Base-by-base conservation (phyloP, 1,139 yeast genomes). In the Suhomyces coccinellae region DNA sequence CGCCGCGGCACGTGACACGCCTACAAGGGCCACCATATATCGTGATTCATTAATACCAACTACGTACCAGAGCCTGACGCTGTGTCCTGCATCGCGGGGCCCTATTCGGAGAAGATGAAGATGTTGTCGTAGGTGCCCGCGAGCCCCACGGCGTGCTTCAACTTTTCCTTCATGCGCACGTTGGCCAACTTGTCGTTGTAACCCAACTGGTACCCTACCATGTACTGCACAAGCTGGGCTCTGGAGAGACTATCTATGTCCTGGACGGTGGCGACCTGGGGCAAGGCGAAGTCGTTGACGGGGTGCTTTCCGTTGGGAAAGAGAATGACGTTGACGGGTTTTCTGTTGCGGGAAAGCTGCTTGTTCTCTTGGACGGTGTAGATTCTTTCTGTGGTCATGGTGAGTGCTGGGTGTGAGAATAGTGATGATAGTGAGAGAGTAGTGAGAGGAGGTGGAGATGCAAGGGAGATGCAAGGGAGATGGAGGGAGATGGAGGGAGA, bases 101-200 rank as follows among this genome's bases (percentile, higher is more conserved):
- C 27, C 31, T 36, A 36, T 35, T 46, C 47, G 5, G 26, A 30
- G 15, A 46, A 46, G 34, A 46, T 46, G 13, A 44, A 46, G 6
- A 46, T 46, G 32, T 46, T 46, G 17, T 46, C 49, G 35, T 38
- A 46, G 20, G 44, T 44, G 8, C 49, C 49, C 9, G 41, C 49
- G 27, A 46, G 38, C 8, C 49, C 49, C 38, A 46, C 45, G n/a
- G 49, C 47, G 28, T 46, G 47, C 30, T 44, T 46, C 38, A 46
- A 41, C 27, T 46, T 41, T 38, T 46, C 49, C 40, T 46, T 46
- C 43, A 46, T 35, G 29, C 49, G 38, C 17, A 38, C 43, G 24
- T 46, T 46, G 41, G 49, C 33, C 22, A 46, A 36, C n/a, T 46
- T 44, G 27, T 46, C 47, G 35, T 30, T 38, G 27, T 46, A 44